These are phyloP conservation scores for Zymoseptoria brevis DNA, from an alignment of 2,329 filamentous ascomycete genomes.

Conservation along the genomic window DNA sequence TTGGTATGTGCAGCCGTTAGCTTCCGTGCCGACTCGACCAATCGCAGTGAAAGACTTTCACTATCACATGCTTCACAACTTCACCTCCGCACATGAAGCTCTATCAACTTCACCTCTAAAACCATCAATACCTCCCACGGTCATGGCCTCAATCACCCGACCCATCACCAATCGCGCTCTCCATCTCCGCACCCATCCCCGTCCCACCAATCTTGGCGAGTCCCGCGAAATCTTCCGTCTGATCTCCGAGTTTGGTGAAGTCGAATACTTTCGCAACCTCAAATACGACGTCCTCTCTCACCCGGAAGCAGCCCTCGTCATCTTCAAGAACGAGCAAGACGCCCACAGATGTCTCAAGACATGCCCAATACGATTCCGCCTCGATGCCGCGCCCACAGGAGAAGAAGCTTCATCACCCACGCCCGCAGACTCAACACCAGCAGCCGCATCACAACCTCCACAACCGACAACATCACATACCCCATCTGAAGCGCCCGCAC, in stretches of 20 bases:
- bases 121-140: not conserved
- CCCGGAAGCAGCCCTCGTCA: slow-evolving; percentile 39
- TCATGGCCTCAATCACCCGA: slow-evolving; percentile 18
- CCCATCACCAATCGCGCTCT: slow-evolving; percentile 37
- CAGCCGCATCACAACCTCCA: slow-evolving; percentile 1
- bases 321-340: slow-evolving; percentile 36
- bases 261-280: slow-evolving; percentile 41
- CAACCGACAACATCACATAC: slow-evolving; percentile 1
- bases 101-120: not conserved
- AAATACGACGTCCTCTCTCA: slow-evolving; percentile 39
- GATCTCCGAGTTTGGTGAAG: slow-evolving; percentile 42
- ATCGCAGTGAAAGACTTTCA: not conserved
- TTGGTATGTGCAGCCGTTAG: not conserved
- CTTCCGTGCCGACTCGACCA: not conserved
- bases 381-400: slow-evolving; percentile 23
- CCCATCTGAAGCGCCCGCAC: not conserved
- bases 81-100: not conserved
- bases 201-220: slow-evolving; percentile 41
- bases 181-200: slow-evolving; percentile 41
- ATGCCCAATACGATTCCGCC: slow-evolving; percentile 41
- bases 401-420: slow-evolving; percentile 2
- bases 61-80: not conserved
- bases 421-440: not conserved
- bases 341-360: slow-evolving; percentile 37
- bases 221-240: slow-evolving; percentile 43